Base-by-base conservation (phyloP, 768 basidiomycete species). In the Rhodotorula graminis region DNA sequence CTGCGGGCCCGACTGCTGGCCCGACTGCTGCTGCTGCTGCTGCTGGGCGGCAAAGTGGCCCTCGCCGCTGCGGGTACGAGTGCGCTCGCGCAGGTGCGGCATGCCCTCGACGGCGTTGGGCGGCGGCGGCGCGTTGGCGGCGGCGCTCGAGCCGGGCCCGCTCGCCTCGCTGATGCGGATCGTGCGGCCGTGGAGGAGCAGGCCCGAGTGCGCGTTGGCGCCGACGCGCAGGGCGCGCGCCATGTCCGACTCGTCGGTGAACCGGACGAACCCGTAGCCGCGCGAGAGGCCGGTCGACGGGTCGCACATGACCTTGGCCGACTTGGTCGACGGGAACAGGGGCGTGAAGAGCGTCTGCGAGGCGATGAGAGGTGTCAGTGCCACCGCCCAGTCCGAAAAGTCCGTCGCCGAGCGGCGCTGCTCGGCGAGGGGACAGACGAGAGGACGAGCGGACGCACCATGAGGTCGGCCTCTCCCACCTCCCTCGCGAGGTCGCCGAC, bases 391-490 rank as follows among this genome's bases (percentile, higher is more conserved):
- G n/a, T n/a, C n/a, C n/a, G n/a, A n/a, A n/a, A n/a, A n/a, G n/a
- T n/a, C n/a, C n/a, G n/a, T n/a, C 37, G 37, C 37, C 37, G 37
- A 37, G 37, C 37, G 4, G 9, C 37, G 5, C 9, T 37, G 37
- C 37, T 37, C 37, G 37, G 8, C 37, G 9, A 11, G 31, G n/a
- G 11, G 59, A 37, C 37, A 21, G 46, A 1, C 14, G 3, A 21
- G 42, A 49, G 29, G 29, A 21, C 25, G 31, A 23, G 27, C 7
- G 29, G 92, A 76, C 93, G 89, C 37, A 90, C 90, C 62, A 95
- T 91, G n/a, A 95, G 84, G 80, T 96, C 93, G n/a, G 90, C 90
- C 82, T 95, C 93, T 76, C 91, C 92, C 12, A 91, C 91, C 82
- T 93, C 92, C 18, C 92, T 90, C 6, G 92, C 92, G 57, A 96